These are phyloP conservation scores for Amaranthus palmeri DNA, from an alignment of 148 eudicot genomes.

Conservation along the genomic window DNA sequence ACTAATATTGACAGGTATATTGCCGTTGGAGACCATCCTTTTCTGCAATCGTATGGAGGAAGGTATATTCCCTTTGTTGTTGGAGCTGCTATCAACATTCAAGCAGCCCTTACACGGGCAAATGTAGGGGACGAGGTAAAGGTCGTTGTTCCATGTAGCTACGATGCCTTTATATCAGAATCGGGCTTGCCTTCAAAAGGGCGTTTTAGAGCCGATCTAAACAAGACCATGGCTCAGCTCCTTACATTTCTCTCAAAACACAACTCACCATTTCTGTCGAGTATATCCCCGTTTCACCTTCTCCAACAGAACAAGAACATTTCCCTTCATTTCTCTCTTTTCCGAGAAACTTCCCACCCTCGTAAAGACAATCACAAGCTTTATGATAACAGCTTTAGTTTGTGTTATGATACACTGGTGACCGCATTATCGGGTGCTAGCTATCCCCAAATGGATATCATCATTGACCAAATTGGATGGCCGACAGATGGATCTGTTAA, in stretches of 20 bases:
- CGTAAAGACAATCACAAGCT: slow-evolving; percentile 45
- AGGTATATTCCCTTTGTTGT: slow-evolving; percentile 55
- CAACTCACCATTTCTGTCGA: slow-evolving; percentile 59
- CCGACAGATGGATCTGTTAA: slow-evolving; percentile 78
- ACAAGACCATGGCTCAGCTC: slow-evolving; percentile 69
- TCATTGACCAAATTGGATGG: slow-evolving; percentile 77
- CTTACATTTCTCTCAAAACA: slow-evolving; percentile 59
- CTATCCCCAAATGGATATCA: slow-evolving; percentile 51
- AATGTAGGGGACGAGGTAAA: slow-evolving; percentile 55
- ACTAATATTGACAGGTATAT: slow-evolving; percentile 48
- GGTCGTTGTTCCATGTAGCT: slow-evolving; percentile 81
- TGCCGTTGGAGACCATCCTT: slow-evolving; percentile 81
- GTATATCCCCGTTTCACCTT: slow-evolving; percentile 63
- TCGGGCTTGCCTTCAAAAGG: slow-evolving; percentile 73
- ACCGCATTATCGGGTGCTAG: slow-evolving; percentile 56
- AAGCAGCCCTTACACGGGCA: slow-evolving; percentile 56
- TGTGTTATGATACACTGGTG: slow-evolving; percentile 59
- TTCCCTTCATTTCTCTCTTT: slow-evolving; percentile 65
- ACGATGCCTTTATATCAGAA: slow-evolving; percentile 54
- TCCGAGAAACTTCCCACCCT: slow-evolving; percentile 53
- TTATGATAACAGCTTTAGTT: slow-evolving; percentile 64
- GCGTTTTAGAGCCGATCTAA: slow-evolving; percentile 63
- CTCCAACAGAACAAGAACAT: slow-evolving; percentile 53
- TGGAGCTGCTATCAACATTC: slow-evolving; percentile 81
- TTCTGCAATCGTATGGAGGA: slow-evolving; percentile 60